Evolutionary conservation across 2,329 filamentous ascomycete species (phyloP), one percentile per base, ranked within the genome.

Genomic region (Colletotrichum sp.): DNA sequence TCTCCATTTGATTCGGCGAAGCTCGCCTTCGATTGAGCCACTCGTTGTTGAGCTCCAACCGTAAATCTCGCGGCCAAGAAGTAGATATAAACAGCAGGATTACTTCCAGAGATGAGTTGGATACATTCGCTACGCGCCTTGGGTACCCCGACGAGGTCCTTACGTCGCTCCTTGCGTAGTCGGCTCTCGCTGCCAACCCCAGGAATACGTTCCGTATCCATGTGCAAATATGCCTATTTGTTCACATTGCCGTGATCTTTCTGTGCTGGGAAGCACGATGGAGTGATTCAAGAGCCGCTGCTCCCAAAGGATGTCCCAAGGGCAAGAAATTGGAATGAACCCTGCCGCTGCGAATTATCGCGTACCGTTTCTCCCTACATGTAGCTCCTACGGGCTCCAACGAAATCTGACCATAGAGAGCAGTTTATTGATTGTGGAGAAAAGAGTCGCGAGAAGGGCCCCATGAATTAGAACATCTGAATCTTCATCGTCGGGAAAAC

Each of bases 351-450:
- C 43, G 10, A 52, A 52, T 4, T 5, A 7, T 52, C 6, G 39
- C 1, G 39, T 3, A 0, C 9, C 10, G 43, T 21, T 21, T 52
- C 10, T 21, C n/a, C 4, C 43, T 4, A 1, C n/a, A 5, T 0
- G 43, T 13, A 21, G 43, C 13, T 21, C 6, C n/a, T 52, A 21
- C 43, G 43, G n/a, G 2, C 6, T 13, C 9, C 6, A 13, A 21
- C 6, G 10, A 48, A 21, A 48, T 48, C 10, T 13, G 43, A 13
- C n/a, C n/a, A 12, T 13, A 48, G 43, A 7, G 3, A 13, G 10
- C 10, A 21, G 0, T 21, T 4, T 48, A 0, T 12, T 21, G 10
- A n/a, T 13, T 5, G 43, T 26, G 26, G 26, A 26, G 26, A 26
- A 26, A 26, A 26, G 26, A 26, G 26, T 26, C 26, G 43, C 43